These are phyloP conservation scores for Hypocreales sp. DNA, from an alignment of 2,329 filamentous ascomycete genomes.

Conservation along the genomic window DNA sequence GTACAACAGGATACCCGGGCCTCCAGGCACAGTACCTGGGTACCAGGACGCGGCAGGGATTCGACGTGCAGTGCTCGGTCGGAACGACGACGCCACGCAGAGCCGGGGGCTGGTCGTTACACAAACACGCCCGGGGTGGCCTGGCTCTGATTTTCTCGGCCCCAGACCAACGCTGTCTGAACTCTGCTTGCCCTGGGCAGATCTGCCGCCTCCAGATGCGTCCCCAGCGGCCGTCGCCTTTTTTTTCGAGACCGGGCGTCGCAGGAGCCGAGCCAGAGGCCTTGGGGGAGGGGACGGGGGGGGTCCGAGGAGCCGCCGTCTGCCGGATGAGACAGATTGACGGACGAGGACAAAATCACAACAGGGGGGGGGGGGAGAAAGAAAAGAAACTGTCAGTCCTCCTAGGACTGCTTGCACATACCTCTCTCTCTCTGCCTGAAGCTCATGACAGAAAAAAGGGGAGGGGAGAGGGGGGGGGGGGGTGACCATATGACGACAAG, in stretches of 20 bases:
- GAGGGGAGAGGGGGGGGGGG: too few species aligned
- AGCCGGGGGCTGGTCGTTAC: constrained; percentile 7
- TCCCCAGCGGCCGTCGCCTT: background rate
- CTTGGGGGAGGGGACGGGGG: too few species aligned
- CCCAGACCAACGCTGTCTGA: constrained; percentile 3
- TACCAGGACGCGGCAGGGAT: constrained; percentile 7
- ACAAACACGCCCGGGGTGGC: constrained; percentile 5
- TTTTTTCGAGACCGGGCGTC: too few species aligned
- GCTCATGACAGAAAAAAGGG: too few species aligned
- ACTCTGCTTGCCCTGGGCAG: constrained; percentile 1
- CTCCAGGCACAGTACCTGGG: constrained; percentile 7
- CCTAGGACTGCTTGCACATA: too few species aligned
- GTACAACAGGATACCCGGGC: constrained; percentile 9
- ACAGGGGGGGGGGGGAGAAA: too few species aligned
- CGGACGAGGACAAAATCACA: too few species aligned
- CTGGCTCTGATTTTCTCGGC: constrained; percentile 4
- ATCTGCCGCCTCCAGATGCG: constrained; percentile 1
- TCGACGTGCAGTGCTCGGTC: constrained; percentile 5
- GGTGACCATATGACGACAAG: constrained; percentile 1
- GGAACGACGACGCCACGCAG: constrained; percentile 11
- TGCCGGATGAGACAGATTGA: too few species aligned
- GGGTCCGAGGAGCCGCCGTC: too few species aligned
- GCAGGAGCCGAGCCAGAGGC: too few species aligned
- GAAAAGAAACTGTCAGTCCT: too few species aligned
- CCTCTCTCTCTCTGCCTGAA: too few species aligned